Evolutionary conservation across 2,329 filamentous ascomycete genomes (phyloP).

Genomic region (Didymosphaeria variabile): DNA sequence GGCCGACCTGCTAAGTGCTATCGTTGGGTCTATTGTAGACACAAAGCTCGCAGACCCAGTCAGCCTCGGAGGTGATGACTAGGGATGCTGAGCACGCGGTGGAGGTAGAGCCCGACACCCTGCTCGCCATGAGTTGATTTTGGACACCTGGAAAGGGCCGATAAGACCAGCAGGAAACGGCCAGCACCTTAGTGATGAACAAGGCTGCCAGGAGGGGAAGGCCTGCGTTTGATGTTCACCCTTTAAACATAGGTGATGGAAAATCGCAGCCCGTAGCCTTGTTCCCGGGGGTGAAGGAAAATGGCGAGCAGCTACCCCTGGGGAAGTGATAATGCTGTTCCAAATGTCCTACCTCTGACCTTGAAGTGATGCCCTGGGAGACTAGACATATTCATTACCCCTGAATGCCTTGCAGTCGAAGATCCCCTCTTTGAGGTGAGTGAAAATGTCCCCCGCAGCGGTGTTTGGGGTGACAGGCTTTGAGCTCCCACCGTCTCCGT

Average conservation of each 20-base stretch:
- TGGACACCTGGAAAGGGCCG: neutral
- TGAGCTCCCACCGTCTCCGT: slow-evolving; percentile 5
- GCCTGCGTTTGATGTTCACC: slow-evolving; percentile 3
- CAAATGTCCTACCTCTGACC: neutral
- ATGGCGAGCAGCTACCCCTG: slow-evolving; percentile 2
- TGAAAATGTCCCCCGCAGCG: neutral
- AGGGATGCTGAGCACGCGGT: neutral
- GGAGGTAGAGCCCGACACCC: neutral
- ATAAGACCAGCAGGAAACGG: neutral
- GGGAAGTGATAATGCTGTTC: slow-evolving; percentile 15
- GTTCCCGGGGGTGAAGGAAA: slow-evolving; percentile 11
- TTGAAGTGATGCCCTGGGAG: slow-evolving; percentile 5
- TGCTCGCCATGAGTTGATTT: neutral
- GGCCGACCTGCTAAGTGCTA: neutral
- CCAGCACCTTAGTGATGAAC: neutral
- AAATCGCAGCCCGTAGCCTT: neutral
- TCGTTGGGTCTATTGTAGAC: neutral
- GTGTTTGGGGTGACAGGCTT: slow-evolving; percentile 1
- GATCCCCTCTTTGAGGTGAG: neutral
- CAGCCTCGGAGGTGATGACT: neutral
- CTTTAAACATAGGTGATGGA: slow-evolving; percentile 4
- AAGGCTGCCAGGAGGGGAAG: slow-evolving; percentile 1
- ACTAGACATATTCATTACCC: slow-evolving; percentile 6
- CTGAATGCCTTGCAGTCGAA: neutral
- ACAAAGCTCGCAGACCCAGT: neutral